Percentiles rank a stretch among this genome's conserved stretches.
These are phyloP conservation scores for Cladosporium sp. DNA, from an alignment of 2,329 filamentous ascomycete species.

Conservation along the genomic window DNA sequence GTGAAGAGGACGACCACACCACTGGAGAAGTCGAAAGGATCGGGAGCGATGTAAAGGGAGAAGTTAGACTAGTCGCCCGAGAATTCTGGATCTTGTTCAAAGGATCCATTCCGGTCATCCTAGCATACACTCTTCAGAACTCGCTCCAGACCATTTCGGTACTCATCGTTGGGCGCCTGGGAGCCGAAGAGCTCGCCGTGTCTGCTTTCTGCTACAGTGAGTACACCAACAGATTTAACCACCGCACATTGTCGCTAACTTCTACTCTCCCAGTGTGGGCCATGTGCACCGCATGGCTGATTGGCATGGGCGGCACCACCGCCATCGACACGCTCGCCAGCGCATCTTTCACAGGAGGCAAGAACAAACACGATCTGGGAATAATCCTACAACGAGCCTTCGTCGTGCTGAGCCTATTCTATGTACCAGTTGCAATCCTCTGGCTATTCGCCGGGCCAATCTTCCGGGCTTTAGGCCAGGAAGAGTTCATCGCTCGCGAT, in stretches of 20 bases:
- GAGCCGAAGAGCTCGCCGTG: conserved; percentile 73
- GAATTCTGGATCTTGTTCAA: conserved; percentile 68
- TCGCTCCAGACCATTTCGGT: conserved; percentile 79
- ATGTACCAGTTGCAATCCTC: conserved; percentile 65
- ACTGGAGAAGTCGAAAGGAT: conserved; percentile 35
- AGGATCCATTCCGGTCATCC: conserved; percentile 70
- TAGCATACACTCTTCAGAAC: conserved; percentile 83
- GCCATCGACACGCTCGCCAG: conserved; percentile 82
- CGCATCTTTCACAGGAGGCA: conserved; percentile 75
- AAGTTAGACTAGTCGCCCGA: conserved; percentile 38
- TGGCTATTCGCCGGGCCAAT: conserved; percentile 73
- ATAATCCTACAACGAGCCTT: conserved; percentile 74
- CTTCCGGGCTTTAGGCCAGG: conserved; percentile 71
- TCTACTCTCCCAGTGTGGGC: conserved; percentile 60
- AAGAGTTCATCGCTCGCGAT: conserved; percentile 69
- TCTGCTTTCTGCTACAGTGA: conserved; percentile 75
- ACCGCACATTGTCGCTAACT: neutral
- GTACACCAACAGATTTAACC: neutral
- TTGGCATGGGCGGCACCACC: conserved; percentile 79
- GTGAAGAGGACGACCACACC: conserved; percentile 34
- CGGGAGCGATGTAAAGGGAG: conserved; percentile 33
- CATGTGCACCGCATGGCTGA: conserved; percentile 82
- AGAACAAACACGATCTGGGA: conserved; percentile 73
- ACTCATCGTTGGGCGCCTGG: conserved; percentile 73
- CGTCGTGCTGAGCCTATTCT: conserved; percentile 67